Evolutionary conservation across 2,329 filamentous ascomycete species (phyloP).

Genomic region (Fragosphaeria purpurea): DNA sequence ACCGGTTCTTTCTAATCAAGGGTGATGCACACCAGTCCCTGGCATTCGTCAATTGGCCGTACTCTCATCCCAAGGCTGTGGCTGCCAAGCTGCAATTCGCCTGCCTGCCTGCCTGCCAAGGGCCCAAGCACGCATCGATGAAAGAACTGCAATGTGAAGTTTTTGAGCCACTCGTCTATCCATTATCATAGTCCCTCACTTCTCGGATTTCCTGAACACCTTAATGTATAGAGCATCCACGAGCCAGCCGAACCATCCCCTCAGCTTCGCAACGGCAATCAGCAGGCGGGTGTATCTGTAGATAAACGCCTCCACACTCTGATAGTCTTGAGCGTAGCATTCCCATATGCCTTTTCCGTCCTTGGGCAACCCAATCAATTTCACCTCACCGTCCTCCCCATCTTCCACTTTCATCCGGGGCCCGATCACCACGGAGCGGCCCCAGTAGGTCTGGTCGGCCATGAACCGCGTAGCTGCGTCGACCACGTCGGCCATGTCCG

Average conservation of each 20-base stretch:
- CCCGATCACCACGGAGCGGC: slow-evolving; percentile 39
- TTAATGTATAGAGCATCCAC: slow-evolving; percentile 2
- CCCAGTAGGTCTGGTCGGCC: slow-evolving; percentile 42
- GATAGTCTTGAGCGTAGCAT: slow-evolving; percentile 16
- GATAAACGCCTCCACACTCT: slow-evolving; percentile 17
- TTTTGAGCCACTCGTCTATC: too few species aligned
- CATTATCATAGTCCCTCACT: not conserved
- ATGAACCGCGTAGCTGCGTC: slow-evolving; percentile 53
- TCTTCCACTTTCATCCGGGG: slow-evolving; percentile 27
- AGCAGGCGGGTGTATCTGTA: slow-evolving; percentile 15
- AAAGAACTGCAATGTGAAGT: too few species aligned
- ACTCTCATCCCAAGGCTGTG: too few species aligned
- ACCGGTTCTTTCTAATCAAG: too few species aligned
- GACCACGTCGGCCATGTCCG: slow-evolving; percentile 48
- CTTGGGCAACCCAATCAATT: slow-evolving; percentile 9
- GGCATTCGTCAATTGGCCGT: not conserved
- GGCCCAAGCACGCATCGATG: too few species aligned
- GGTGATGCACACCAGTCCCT: not conserved
- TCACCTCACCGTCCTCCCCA: slow-evolving; percentile 24
- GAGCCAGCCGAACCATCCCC: slow-evolving; percentile 8
- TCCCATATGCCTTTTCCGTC: slow-evolving; percentile 9
- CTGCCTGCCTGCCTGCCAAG: not conserved
- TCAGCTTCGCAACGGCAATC: not conserved
- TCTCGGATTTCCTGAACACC: slow-evolving; percentile 2
- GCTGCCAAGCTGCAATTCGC: too few species aligned